These are phyloP conservation scores for Solanum microdontum DNA, from an alignment of 257 asterid genomes.

Conservation along the genomic window DNA sequence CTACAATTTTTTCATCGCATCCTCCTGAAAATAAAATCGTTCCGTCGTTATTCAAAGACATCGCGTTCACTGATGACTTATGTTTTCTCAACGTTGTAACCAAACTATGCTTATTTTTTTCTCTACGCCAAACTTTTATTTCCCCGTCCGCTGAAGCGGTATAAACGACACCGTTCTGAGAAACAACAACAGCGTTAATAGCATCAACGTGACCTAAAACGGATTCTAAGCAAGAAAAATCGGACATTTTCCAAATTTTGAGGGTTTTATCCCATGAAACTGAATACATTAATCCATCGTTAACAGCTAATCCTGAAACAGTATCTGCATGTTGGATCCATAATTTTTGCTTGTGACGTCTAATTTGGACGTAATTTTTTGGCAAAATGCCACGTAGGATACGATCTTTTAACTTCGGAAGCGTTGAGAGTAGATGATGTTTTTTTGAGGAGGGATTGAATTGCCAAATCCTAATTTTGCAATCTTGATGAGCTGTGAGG, in stretches of 20 bases:
- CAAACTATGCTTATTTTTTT: constrained; percentile 20
- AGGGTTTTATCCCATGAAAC: constrained; percentile 93
- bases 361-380: constrained; percentile 61
- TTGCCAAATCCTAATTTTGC: constrained; percentile 65
- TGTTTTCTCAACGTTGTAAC: constrained; percentile 55
- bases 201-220: constrained; percentile 85
- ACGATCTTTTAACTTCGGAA: constrained; percentile 70
- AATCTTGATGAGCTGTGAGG: constrained; percentile 79
- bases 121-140: constrained; percentile 61
- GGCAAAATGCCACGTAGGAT: constrained; percentile 72
- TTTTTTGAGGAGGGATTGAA: constrained; percentile 59
- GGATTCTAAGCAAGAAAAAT: constrained; percentile 73
- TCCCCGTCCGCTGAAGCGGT: constrained; percentile 78
- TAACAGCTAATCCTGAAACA: constrained; percentile 63
- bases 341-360: constrained; percentile 63
- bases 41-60: constrained; percentile 43
- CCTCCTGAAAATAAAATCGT: constrained; percentile 57
- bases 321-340: constrained; percentile 95
- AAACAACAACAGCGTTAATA: constrained; percentile 38
- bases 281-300: constrained; percentile 50
- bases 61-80: constrained; percentile 48
- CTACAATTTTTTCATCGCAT: constrained; percentile 64
- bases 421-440: constrained; percentile 51
- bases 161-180: constrained; percentile 30
- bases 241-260: constrained; percentile 70